Percentiles rank a stretch among this genome's conserved stretches.
Evolutionary conservation across 1,284 basidiomycete species (phyloP).

Genomic region (Sporisorium exsertum): DNA sequence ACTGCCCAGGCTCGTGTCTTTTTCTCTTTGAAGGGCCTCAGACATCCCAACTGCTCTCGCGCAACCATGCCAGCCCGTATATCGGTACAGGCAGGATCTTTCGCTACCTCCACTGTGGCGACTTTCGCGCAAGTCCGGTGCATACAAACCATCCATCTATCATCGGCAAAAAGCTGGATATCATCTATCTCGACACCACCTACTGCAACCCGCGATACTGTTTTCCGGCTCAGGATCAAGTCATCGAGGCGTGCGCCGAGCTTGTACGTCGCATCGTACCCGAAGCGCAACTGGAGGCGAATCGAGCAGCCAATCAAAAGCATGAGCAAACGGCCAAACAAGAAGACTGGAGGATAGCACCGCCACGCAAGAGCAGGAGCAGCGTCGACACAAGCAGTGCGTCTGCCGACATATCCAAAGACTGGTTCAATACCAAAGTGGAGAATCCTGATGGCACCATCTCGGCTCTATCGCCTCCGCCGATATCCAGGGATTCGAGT

Average conservation of each 20-base stretch:
- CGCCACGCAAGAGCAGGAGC: slow-evolving; percentile 64
- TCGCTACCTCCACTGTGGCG: slow-evolving; percentile 94
- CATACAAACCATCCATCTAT: slow-evolving; percentile 60
- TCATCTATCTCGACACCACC: slow-evolving; percentile 94
- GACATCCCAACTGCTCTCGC: slow-evolving; percentile 77
- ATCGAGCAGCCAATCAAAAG: slow-evolving; percentile 8
- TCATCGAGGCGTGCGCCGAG: slow-evolving; percentile 90
- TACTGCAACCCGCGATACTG: slow-evolving; percentile 95
- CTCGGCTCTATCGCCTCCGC: slow-evolving; percentile 9
- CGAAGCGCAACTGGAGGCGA: slow-evolving; percentile 24
- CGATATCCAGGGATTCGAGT: background rate
- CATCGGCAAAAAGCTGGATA: slow-evolving; percentile 75
- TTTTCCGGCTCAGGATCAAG: slow-evolving; percentile 92
- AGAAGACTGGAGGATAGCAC: slow-evolving; percentile 48
- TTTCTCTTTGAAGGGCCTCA: slow-evolving; percentile 94
- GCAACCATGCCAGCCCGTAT: slow-evolving; percentile 38
- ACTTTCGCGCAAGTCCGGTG: slow-evolving; percentile 72
- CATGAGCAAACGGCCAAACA: slow-evolving; percentile 67
- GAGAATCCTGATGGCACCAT: slow-evolving; percentile 21
- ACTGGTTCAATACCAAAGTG: slow-evolving; percentile 44
- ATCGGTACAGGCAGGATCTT: slow-evolving; percentile 73
- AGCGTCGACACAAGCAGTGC: slow-evolving; percentile 31
- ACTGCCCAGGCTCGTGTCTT: slow-evolving; percentile 89
- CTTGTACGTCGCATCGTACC: slow-evolving; percentile 73
- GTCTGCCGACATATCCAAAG: slow-evolving; percentile 58